A percentile compares a stretch with the other conserved stretches of the same genome.
These are phyloP conservation scores for Russula sp. DNA, from an alignment of 768 basidiomycete genomes.

Conservation along the genomic window DNA sequence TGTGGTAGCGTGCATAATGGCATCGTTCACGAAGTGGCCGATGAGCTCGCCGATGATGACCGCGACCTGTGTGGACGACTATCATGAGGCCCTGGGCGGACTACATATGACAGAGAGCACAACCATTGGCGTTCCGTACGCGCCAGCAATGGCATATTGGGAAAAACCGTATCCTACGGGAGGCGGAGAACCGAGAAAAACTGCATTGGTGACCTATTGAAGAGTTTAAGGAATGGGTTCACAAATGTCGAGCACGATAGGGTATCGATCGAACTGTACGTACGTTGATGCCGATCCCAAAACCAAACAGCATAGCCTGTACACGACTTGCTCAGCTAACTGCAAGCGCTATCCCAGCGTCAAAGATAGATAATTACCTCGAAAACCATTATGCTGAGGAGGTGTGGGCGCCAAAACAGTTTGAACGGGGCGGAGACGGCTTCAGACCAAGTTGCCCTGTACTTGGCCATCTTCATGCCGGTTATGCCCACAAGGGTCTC, in stretches of 20 bases:
- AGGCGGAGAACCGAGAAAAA: constrained; percentile 52
- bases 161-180: constrained; percentile 50
- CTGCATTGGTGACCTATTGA: constrained; percentile 53
- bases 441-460: constrained; percentile 46
- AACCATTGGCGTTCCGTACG: constrained; percentile 52
- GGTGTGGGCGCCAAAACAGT: constrained; percentile 59
- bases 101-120: constrained; percentile 12
- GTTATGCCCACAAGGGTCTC: constrained; percentile 62
- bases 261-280: constrained; percentile 10
- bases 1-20: constrained; percentile 40
- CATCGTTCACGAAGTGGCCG: constrained; percentile 48
- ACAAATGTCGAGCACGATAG: not conserved
- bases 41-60: constrained; percentile 46
- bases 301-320: constrained; percentile 56
- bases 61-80: constrained; percentile 33
- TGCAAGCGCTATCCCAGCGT: not conserved
- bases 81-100: not conserved
- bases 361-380: constrained; percentile 30
- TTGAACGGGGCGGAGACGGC: constrained; percentile 42
- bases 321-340: not conserved
- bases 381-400: constrained; percentile 41
- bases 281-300: constrained; percentile 58
- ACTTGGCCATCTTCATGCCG: constrained; percentile 50
- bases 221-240: not conserved
- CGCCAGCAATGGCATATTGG: constrained; percentile 45